Base-by-base conservation (phyloP, 129 eudicot species). In the Heracleum sosnowskyi region DNA sequence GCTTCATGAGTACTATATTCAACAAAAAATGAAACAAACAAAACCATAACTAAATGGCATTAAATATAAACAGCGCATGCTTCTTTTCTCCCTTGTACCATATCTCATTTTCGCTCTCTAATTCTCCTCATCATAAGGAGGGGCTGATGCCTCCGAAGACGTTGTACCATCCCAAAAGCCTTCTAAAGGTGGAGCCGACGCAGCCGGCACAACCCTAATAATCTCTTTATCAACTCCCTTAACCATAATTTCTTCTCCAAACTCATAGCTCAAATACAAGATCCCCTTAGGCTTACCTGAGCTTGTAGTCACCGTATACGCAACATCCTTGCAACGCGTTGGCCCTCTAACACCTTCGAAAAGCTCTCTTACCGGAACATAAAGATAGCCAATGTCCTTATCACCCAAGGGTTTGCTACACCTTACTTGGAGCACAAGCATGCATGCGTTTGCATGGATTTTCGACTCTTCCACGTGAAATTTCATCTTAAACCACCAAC, bases 371-470 rank as follows among this genome's bases (percentile, higher is more conserved):
- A 74, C 77, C 28, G 77, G 77, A 74, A 74, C 11, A 44, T 74
- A 28, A 28, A 74, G 39, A 44, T n/a, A 74, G 2, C 77, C 77
- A 1, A 74, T 26, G 39, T 74, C 77, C 29, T 74, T 74, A 45
- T 74, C 60, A 42, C 77, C 77, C 2, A 44, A 49, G 77, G 77
- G 12, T 44, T 28, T 74, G 29, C 57, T 74, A 20, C 77, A 74
- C 57, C 77, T 74, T 44, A 74, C 77, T 74, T 74, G 77, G 77
- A 74, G 44, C 77, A 44, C 62, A 74, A 74, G 77, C 77, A 28
- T 74, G 77, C 77, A 74, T 74, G 77, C 44, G 11, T 74, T 74
- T 44, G 47, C 77, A 74, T 74, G 57, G 36, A 74, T 74, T 74
- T 74, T 74, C 60, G 57, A 44, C 57, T 44, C 39, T 15, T 74